A percentile compares a stretch with the other conserved stretches of the same genome.
These are phyloP conservation scores for Mucor ambiguus DNA, from an alignment of 371 early-diverging fungal genomes.

Conservation along the genomic window DNA sequence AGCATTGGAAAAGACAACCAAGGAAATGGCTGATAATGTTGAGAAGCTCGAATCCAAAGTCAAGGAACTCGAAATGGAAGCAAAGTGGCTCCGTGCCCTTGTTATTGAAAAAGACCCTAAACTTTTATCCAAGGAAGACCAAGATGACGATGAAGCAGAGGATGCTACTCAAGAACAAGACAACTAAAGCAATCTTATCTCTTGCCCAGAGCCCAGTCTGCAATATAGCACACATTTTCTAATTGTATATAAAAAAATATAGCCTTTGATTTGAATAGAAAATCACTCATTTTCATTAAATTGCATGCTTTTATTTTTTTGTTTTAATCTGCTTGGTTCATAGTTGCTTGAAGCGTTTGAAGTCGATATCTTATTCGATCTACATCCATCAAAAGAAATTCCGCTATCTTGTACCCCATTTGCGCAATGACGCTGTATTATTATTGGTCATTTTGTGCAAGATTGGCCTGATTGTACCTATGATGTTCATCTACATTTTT, in stretches of 20 bases:
- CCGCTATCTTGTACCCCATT: constrained; percentile 8
- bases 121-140: constrained; percentile 12
- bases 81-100: constrained; percentile 84
- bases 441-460: not conserved
- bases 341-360: not conserved
- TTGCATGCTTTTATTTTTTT: not conserved
- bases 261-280: not conserved
- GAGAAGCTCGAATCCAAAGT: constrained; percentile 69
- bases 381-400: not conserved
- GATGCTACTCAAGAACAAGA: not conserved
- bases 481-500: not conserved
- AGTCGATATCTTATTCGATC: not conserved
- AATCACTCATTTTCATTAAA: not conserved
- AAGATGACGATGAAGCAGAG: not conserved
- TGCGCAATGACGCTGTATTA: not conserved
- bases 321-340: not conserved
- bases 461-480: not conserved
- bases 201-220: not conserved
- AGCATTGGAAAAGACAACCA: constrained; percentile 75
- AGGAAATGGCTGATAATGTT: constrained; percentile 74
- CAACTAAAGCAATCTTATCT: not conserved
- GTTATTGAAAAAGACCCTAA: constrained; percentile 72
- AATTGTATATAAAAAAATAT: constrained; percentile 1
- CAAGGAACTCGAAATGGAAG: constrained; percentile 84
- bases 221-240: not conserved